Base-by-base conservation (phyloP, 192 early-diverging fungal genomes). In the Cladochytrium replicatum region DNA sequence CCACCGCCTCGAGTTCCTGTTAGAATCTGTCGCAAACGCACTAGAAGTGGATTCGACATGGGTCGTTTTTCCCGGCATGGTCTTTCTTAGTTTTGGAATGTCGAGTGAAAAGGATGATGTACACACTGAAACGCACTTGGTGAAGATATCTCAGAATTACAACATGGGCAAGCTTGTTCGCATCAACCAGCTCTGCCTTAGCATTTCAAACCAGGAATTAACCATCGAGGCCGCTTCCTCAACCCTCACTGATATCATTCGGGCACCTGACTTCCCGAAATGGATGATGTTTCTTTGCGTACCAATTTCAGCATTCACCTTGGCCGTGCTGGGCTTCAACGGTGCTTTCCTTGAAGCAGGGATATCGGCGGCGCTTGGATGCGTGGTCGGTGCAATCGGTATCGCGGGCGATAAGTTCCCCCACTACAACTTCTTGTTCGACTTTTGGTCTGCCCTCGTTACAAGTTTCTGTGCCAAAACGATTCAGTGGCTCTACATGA, bases 1-100 rank as follows among this genome's bases (percentile, higher is more conserved):
- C 2, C 72, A 75, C 52, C 56, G 68, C 21, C 52, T 75, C 4
- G 72, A 75, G 46, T 55, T 54, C 43, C 62, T 65, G 23, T 46
- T 75, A 22, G 21, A 31, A 38, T 23, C 29, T 21, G 61, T 75
- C 29, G 57, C 63, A n/a, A 50, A 75, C 17, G 46, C 53, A 9
- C 46, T 75, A 1, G 66, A 59, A 6, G 54, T 74, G 15, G 55
- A 66, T 41, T 51, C 50, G 54, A 39, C 40, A 28, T 75, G 57
- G 45, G 29, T 67, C 41, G 50, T 70, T 21, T 41, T 71, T 6
- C 65, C 68, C 13, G 52, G 65, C 53, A 42, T 17, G 39, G 27
- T 50, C 22, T 46, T 37, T 41, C 46, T 50, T 26, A 24, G n/a
- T n/a, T n/a, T n/a, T n/a, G n/a, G n/a, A n/a, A 24, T 3, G 28